These are phyloP conservation scores for Trichomonas vaginalis DNA, from an alignment of 208 protist genomes.

Conservation along the genomic window DNA sequence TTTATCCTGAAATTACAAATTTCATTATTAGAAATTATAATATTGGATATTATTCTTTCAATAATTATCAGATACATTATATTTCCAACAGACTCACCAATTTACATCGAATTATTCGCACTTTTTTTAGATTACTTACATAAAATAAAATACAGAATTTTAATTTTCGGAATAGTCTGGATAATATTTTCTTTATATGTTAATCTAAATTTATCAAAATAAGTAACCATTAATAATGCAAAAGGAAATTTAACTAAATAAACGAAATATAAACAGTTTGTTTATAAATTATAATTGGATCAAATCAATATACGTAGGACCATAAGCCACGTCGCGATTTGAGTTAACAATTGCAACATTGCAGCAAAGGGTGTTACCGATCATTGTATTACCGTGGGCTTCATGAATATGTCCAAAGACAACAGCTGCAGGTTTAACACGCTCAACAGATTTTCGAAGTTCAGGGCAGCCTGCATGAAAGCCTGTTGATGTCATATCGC, in stretches of 20 bases:
- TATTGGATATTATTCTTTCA: neutral
- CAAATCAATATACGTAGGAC: neutral
- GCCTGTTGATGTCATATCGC: neutral
- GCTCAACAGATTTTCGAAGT: neutral
- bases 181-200: too few species aligned
- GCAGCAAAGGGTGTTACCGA: neutral
- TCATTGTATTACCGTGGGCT: neutral
- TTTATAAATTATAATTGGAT: neutral
- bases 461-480: neutral
- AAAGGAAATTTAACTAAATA: too few species aligned
- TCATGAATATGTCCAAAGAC: constrained; percentile 23
- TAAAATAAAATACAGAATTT: too few species aligned
- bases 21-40: neutral
- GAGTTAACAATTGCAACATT: neutral
- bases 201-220: too few species aligned
- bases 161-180: too few species aligned
- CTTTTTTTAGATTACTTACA: neutral
- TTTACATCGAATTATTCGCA: neutral
- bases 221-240: too few species aligned
- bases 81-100: neutral
- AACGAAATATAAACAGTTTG: too few species aligned
- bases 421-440: neutral
- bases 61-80: neutral
- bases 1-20: too few species aligned
- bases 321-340: neutral